phyloP scores from a whole-genome alignment of 192 early-diverging fungal species.

The Backusella sp. region DNA sequence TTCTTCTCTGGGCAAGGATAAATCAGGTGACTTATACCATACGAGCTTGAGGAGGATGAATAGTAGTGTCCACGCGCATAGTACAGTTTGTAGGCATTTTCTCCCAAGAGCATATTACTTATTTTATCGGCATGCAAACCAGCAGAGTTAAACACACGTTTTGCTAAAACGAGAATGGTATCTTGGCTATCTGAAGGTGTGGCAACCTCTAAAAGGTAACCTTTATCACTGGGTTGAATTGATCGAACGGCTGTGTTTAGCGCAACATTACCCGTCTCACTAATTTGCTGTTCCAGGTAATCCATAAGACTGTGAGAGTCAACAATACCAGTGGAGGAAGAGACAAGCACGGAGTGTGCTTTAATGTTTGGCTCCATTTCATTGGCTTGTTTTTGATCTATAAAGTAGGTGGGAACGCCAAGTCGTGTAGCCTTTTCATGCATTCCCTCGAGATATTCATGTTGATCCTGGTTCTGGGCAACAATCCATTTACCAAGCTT shows the following conservation, averaged over 20 bases:
- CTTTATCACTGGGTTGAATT: constrained; percentile 31
- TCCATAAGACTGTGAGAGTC: constrained; percentile 75
- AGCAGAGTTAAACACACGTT: constrained; percentile 72
- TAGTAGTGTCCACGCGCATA: constrained; percentile 86
- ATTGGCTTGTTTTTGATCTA: constrained; percentile 37
- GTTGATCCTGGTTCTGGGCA: constrained; percentile 51
- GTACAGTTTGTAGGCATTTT: constrained; percentile 53
- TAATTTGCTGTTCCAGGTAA: constrained; percentile 51
- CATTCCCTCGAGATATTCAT: constrained; percentile 51
- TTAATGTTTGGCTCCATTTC: constrained; percentile 61
- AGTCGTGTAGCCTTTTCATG: constrained; percentile 53
- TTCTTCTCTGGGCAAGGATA: constrained; percentile 81
- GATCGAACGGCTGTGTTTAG: constrained; percentile 46
- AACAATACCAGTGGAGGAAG: constrained; percentile 78
- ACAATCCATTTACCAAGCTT: constrained; percentile 82
- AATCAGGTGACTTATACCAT: constrained; percentile 53
- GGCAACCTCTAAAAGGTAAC: constrained; percentile 52
- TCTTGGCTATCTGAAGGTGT: constrained; percentile 41
- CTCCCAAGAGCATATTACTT: constrained; percentile 38
- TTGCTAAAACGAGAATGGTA: constrained; percentile 52
- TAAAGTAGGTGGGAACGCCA: constrained; percentile 52
- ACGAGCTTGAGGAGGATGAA: constrained; percentile 12
- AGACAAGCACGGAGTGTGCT: constrained; percentile 56
- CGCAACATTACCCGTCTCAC: constrained; percentile 54
- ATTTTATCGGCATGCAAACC: constrained; percentile 73